These are phyloP conservation scores for Penicillium capsulatum DNA, from an alignment of 2,329 filamentous ascomycete genomes.

Conservation along the genomic window DNA sequence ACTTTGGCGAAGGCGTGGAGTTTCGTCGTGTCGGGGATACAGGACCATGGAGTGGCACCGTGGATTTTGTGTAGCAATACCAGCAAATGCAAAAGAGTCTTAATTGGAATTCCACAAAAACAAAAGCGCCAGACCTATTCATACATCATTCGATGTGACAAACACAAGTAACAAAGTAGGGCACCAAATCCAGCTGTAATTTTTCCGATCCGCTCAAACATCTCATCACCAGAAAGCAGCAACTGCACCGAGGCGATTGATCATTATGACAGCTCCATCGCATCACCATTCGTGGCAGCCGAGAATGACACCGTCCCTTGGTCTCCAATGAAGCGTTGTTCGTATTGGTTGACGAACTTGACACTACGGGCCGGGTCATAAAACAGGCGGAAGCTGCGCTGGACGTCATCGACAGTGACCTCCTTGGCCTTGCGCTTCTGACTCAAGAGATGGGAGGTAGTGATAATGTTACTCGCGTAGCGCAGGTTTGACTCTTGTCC, in stretches of 20 bases:
- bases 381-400: conserved; percentile 90
- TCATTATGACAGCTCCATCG: conserved; percentile 62
- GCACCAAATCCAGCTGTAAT: conserved; percentile 15
- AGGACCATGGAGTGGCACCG: conserved; percentile 51
- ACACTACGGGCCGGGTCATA: conserved; percentile 85
- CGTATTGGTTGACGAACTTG: conserved; percentile 83
- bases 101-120: conserved; percentile 18
- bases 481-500: conserved; percentile 85
- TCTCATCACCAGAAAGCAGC: conserved; percentile 10
- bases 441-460: conserved; percentile 80
- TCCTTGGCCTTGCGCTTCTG: conserved; percentile 82
- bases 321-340: conserved; percentile 89
- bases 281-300: conserved; percentile 53
- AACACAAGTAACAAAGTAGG: conserved; percentile 19
- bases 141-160: conserved; percentile 35
- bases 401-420: conserved; percentile 81
- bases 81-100: conserved; percentile 11
- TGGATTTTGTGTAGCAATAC: conserved; percentile 51
- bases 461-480: conserved; percentile 98
- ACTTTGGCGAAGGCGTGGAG: conserved; percentile 83
- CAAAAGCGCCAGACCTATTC: conserved; percentile 37
- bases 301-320: conserved; percentile 73
- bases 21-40: conserved; percentile 60
- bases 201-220: conserved; percentile 18
- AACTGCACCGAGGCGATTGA: conserved; percentile 6